Evolutionary conservation across 2,329 filamentous ascomycete species (phyloP), one percentile per base, ranked within the genome.

Genomic region (Teratosphaeria zuluensis): DNA sequence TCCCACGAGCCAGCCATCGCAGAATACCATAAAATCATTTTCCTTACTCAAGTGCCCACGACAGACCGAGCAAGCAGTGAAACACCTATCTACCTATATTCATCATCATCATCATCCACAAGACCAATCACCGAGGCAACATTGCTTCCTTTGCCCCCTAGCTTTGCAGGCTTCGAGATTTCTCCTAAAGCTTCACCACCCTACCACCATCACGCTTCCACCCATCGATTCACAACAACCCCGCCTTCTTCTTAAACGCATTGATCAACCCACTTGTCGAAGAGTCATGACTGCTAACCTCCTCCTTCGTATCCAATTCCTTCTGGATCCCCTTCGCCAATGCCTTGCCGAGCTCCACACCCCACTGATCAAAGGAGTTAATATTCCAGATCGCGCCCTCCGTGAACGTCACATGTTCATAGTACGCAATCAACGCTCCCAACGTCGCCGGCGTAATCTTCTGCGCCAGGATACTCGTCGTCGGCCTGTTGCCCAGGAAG

Each of bases 321-420:
- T 77, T 74, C 63, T 77, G 72, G 59, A 76, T 82, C 72, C 80
- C 81, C 76, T 82, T 97, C 62, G 94, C 94, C 65, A 99, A 80
- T 48, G 88, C 86, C 87, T 99, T 99, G 75, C 94, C 94, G 62
- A 99, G 81, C 82, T 99, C 94, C 52, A 99, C 94, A 78, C 94
- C 94, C 94, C 94, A 99, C 81, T 99, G 94, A 79, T 99, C 94
- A 73, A 97, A 99, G 71, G 87, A 91, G 84, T 99, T 99, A 81
- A 99, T 96, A 79, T 97, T 95, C 94, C 94, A 99, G 73, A 99
- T 82, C 56, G 92, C 92, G 69, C 94, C 94, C 79, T 99, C 94
- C 42, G 90, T 95, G 76, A 99, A 99, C 58, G 94, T 97, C 62
- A 97, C 79, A 78, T 99, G 94, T 82, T 99, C 94, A 77, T 99